phyloP scores from a whole-genome alignment of 2,329 filamentous ascomycete genomes.

The Periconia sp. region DNA sequence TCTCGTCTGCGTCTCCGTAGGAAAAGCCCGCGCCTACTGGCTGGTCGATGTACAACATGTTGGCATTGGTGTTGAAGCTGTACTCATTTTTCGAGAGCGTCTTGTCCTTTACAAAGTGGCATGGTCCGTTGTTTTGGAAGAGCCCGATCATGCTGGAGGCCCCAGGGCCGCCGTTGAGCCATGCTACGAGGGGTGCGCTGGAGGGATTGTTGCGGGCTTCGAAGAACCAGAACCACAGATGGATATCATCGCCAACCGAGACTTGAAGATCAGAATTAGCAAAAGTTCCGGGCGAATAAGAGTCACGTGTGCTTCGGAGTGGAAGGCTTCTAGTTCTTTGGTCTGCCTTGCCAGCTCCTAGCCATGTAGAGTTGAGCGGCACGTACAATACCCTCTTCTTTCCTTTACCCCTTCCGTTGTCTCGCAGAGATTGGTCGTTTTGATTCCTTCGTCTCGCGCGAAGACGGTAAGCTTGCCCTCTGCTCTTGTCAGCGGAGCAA shows the following conservation, averaged over 20 bases:
- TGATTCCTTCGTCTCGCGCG: too few relatives aligned
- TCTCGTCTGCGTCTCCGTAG: neutral
- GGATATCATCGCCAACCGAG: neutral
- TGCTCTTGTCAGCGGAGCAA: too few relatives aligned
- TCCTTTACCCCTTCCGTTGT: neutral
- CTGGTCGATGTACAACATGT: conserved; percentile 5
- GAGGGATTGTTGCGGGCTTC: neutral
- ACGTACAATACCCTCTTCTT: neutral
- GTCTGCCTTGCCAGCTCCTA: too few relatives aligned
- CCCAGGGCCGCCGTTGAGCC: conserved; percentile 3
- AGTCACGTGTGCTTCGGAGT: neutral
- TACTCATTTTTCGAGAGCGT: neutral
- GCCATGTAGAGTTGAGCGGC: too few relatives aligned
- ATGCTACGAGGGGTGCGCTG: neutral
- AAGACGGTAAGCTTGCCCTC: too few relatives aligned
- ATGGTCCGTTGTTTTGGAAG: conserved; percentile 1
- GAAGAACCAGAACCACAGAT: conserved; percentile 5
- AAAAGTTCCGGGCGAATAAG: neutral
- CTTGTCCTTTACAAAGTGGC: neutral
- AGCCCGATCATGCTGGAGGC: neutral
- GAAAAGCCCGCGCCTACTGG: conserved; percentile 1
- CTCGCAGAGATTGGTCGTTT: too few relatives aligned
- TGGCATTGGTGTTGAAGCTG: neutral
- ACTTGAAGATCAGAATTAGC: neutral
- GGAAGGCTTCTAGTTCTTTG: too few relatives aligned